phyloP scores from a whole-genome alignment of 2,329 filamentous ascomycete genomes.

The Colletotrichum viniferum region DNA sequence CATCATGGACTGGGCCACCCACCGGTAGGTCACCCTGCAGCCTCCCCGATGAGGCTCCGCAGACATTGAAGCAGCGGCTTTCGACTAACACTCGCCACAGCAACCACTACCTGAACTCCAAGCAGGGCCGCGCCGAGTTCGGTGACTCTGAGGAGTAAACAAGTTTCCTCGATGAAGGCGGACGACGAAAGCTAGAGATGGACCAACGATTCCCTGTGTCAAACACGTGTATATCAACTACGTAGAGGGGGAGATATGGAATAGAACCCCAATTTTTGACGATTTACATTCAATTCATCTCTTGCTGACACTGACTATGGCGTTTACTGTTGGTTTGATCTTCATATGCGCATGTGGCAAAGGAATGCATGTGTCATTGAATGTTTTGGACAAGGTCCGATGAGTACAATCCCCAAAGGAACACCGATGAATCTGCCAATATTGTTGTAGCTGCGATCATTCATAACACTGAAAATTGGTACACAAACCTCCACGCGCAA shows the following conservation, averaged over 20 bases:
- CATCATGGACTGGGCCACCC: constrained; percentile 86
- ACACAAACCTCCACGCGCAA: neutral
- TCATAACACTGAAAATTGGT: neutral
- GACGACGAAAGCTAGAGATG: constrained; percentile 29
- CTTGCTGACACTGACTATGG: neutral
- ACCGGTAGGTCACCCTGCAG: constrained; percentile 67
- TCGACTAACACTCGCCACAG: constrained; percentile 43
- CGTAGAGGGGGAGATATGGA: constrained; percentile 33
- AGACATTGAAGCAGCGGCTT: neutral
- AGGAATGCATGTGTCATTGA: neutral
- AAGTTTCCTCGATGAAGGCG: neutral
- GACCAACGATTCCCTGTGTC: constrained; percentile 46
- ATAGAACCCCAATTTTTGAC: constrained; percentile 33
- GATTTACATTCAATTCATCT: neutral
- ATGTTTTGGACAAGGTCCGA: neutral
- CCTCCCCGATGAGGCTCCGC: neutral
- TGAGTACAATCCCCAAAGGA: neutral
- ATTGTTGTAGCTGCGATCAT: accelerated
- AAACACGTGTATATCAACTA: constrained; percentile 29
- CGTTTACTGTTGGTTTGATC: neutral
- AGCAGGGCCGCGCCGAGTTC: constrained; percentile 68
- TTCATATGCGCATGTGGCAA: neutral
- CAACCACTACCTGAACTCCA: constrained; percentile 83
- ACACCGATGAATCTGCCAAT: neutral
- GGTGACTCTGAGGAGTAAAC: constrained; percentile 43